phyloP scores from a whole-genome alignment of 2,329 filamentous ascomycete genomes.

The Helotiales sp. region DNA sequence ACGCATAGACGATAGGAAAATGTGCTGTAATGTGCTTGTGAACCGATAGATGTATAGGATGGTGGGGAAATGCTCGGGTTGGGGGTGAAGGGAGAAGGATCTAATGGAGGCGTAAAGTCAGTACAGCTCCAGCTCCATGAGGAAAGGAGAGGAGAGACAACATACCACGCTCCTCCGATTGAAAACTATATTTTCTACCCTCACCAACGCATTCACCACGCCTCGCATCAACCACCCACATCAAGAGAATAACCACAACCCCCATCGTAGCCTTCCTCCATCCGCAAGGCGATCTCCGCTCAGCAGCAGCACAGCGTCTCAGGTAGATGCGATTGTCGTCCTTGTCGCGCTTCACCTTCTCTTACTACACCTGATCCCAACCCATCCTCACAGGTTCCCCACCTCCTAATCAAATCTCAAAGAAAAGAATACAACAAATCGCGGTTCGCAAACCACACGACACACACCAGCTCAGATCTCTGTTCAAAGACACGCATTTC shows the following conservation, averaged over 20 bases:
- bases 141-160: slow-evolving; percentile 7
- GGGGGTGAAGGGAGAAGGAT: slow-evolving; percentile 3
- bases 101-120: not conserved
- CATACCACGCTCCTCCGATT: slow-evolving; percentile 45
- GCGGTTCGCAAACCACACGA: not conserved
- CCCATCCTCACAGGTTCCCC: slow-evolving; percentile 17
- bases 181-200: slow-evolving; percentile 45
- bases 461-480: slow-evolving; percentile 44
- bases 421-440: slow-evolving; percentile 9
- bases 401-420: not conserved
- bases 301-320: slow-evolving; percentile 34
- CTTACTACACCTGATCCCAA: slow-evolving; percentile 6
- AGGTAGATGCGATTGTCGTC: slow-evolving; percentile 42
- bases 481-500: slow-evolving; percentile 45
- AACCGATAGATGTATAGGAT: not conserved
- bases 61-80: not conserved
- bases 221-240: slow-evolving; percentile 23
- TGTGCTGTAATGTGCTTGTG: not conserved
- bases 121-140: not conserved
- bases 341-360: slow-evolving; percentile 27
- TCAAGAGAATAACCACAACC: slow-evolving; percentile 25
- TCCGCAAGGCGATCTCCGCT: slow-evolving; percentile 12
- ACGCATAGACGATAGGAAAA: not conserved
- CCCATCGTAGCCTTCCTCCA: slow-evolving; percentile 27
- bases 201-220: slow-evolving; percentile 35